Evolutionary conservation across 1,139 yeast genomes (phyloP), one percentile per base, ranked within the genome.

Genomic region (Nakaseomyces glabratus): DNA sequence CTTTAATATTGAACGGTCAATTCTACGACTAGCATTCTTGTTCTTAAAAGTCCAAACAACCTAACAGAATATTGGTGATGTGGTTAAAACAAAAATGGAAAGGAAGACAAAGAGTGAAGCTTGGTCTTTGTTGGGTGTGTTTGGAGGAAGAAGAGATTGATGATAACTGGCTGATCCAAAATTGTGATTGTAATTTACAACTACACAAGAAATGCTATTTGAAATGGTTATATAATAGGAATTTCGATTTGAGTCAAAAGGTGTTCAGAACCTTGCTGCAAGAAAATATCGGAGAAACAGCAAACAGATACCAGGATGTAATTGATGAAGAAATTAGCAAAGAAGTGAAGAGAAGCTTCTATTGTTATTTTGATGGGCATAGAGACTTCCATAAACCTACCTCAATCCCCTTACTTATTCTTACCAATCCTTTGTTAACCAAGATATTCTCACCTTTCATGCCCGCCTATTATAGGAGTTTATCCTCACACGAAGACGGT

Each of bases 111-210:
- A 18, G 14, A 3, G 21, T 21, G 3, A 10, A 8, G 14, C n/a
- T 15, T 14, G 33, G 37, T 24, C 31, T 29, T 3, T 48, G 52
- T 26, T 48, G 52, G 52, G 39, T 48, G 15, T 48, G 52, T 24
- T 31, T 48, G 22, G 51, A 45, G 8, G 41, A 44, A 21, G 37
- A 35, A 6, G 34, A 29, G 2, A 33, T 36, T 17, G 35, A 24
- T 13, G n/a, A 32, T 4, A 18, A 30, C 8, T 47, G 50, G 49
- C 35, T 42, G 10, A 19, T 22, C n/a, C 52, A 48, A 33, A 34
- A 38, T 5, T 48, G 52, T 30, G 44, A 45, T 12, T 48, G 52
- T 30, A 41, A 47, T 31, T 33, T 48, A 29, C 48, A 48, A 31
- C 34, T 47, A 4, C 52, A 48, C 33, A 46, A 43, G 24, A 17